These are phyloP conservation scores for Geosmithia morbida DNA, from an alignment of 2,329 filamentous ascomycete species.

Conservation along the genomic window DNA sequence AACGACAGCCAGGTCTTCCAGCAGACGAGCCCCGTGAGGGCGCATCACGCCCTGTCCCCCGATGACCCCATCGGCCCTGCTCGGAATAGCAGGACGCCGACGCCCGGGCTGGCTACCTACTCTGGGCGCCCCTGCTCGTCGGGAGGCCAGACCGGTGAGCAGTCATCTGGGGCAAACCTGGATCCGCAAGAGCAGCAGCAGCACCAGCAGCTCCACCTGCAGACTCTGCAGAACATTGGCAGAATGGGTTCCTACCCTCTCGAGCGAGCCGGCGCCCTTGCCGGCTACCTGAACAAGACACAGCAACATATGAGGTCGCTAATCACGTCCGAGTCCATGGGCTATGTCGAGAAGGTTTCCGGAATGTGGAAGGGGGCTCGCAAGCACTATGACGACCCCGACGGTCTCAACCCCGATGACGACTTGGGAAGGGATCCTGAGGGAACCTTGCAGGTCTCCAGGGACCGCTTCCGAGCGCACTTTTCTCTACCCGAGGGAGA, in stretches of 20 bases:
- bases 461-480: slow-evolving; percentile 75
- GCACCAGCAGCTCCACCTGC: slow-evolving; percentile 6
- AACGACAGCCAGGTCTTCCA: slow-evolving; percentile 79
- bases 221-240: slow-evolving; percentile 35
- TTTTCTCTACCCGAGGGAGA: slow-evolving; percentile 81
- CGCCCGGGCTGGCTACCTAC: background rate
- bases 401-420: slow-evolving; percentile 36
- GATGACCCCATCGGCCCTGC: background rate
- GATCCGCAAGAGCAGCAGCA: slow-evolving; percentile 1
- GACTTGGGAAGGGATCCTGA: slow-evolving; percentile 43
- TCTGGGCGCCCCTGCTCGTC: background rate
- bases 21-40: slow-evolving; percentile 34
- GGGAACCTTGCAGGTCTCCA: slow-evolving; percentile 48
- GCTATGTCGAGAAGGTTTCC: slow-evolving; percentile 91
- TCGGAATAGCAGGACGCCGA: background rate
- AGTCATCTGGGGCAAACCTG: slow-evolving; percentile 5
- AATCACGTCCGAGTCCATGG: slow-evolving; percentile 83
- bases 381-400: slow-evolving; percentile 66
- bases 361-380: slow-evolving; percentile 92
- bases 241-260: slow-evolving; percentile 62
- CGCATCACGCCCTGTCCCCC: background rate
- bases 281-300: slow-evolving; percentile 66
- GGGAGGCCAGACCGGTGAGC: slow-evolving; percentile 7
- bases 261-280: slow-evolving; percentile 69
- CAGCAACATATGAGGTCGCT: slow-evolving; percentile 71